A percentile compares a stretch with the other conserved stretches of the same genome.
Evolutionary conservation across 139 green algal species (phyloP).

Genomic region (Chlorella ohadii): DNA sequence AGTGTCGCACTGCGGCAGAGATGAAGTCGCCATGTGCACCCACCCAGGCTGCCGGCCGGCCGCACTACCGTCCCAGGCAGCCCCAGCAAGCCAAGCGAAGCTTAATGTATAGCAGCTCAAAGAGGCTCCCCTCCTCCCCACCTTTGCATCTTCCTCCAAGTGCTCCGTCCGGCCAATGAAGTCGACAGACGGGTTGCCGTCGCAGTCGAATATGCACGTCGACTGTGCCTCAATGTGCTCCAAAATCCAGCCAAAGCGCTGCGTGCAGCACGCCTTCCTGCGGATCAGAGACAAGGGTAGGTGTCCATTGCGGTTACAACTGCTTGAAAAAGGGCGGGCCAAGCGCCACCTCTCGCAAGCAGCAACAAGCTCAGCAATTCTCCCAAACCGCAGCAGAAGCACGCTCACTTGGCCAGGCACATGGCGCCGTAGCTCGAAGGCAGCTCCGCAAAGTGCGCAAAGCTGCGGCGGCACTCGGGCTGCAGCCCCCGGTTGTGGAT

Average conservation of each 20-base stretch:
- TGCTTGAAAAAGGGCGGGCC: no score
- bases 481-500: slow-evolving; percentile 19
- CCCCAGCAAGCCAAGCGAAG: no score
- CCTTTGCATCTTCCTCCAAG: slow-evolving; percentile 15
- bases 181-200: not conserved
- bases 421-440: slow-evolving; percentile 10
- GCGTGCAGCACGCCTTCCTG: not conserved
- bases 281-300: no score
- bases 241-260: slow-evolving; percentile 31
- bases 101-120: no score
- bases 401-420: slow-evolving; percentile 11
- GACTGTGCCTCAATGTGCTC: slow-evolving; percentile 30
- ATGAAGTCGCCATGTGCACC: no score
- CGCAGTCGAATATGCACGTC: not conserved
- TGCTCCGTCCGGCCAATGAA: slow-evolving; percentile 16
- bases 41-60: no score
- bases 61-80: no score
- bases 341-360: no score
- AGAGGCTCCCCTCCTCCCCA: no score
- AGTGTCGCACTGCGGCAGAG: no score
- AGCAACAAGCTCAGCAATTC: no score
- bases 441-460: slow-evolving; percentile 4
- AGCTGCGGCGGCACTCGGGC: not conserved
- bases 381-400: not conserved
- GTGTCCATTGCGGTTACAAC: no score